phyloP scores from a whole-genome alignment of 306 rosid species.

The Castanospermum australe region DNA sequence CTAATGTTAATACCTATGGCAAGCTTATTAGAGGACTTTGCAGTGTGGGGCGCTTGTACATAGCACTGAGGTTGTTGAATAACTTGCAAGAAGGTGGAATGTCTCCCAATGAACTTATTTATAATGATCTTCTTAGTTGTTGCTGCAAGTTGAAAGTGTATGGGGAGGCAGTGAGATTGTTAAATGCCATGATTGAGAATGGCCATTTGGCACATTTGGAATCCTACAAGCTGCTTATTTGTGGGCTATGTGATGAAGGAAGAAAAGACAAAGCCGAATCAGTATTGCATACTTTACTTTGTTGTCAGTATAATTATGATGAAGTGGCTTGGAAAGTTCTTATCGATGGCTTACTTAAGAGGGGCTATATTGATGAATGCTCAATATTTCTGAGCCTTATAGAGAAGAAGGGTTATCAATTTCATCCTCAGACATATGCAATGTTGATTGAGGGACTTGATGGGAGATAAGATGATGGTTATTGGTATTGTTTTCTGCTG shows the following conservation, averaged over 20 bases:
- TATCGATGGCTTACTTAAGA: conserved; percentile 63
- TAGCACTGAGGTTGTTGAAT: conserved; percentile 45
- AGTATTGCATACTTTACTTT: conserved; percentile 45
- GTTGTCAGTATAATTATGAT: conserved; percentile 59
- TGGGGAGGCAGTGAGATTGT: conserved; percentile 45
- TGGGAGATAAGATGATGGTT: conserved; percentile 30
- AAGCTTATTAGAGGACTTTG: conserved; percentile 66
- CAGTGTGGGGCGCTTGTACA: conserved; percentile 47
- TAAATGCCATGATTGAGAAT: conserved; percentile 50
- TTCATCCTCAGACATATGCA: conserved; percentile 63
- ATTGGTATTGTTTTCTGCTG: conserved; percentile 12
- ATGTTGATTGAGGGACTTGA: conserved; percentile 66
- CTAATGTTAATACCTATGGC: conserved; percentile 48
- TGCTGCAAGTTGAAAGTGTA: conserved; percentile 50
- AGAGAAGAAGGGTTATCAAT: conserved; percentile 59
- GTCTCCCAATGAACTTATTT: conserved; percentile 46
- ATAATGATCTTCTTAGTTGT: conserved; percentile 56
- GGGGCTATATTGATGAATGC: conserved; percentile 56
- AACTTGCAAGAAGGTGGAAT: conserved; percentile 50
- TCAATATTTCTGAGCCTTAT: conserved; percentile 50
- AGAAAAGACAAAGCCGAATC: conserved; percentile 47
- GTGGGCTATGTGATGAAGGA: conserved; percentile 60
- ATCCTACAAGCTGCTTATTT: conserved; percentile 56
- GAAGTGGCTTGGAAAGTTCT: conserved; percentile 80
- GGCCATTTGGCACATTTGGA: conserved; percentile 61